phyloP scores from a whole-genome alignment of 768 basidiomycete genomes.

The Krasilnikovozyma curviuscula region DNA sequence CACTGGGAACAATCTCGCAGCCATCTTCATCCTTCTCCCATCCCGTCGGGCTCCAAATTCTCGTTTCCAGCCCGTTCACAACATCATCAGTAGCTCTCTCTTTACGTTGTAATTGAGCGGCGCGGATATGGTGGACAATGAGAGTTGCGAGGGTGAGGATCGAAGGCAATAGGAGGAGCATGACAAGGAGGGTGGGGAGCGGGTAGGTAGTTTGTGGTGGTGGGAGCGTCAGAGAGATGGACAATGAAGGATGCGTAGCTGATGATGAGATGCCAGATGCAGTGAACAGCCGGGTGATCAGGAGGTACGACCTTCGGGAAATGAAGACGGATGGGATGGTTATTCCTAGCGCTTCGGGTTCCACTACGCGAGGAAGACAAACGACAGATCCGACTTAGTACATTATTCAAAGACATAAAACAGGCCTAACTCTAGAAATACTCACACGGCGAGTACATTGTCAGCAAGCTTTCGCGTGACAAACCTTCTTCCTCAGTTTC shows the following conservation, averaged over 20 bases:
- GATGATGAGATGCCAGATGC: too few species aligned
- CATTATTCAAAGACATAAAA: background rate
- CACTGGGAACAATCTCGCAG: too few species aligned
- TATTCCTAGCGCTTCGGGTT: constrained; percentile 71
- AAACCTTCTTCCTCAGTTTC: constrained; percentile 22
- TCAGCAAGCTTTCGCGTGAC: constrained; percentile 49
- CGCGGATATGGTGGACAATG: constrained; percentile 65
- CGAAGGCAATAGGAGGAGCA: constrained; percentile 77
- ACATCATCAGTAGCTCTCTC: constrained; percentile 67
- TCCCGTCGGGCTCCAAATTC: constrained; percentile 40
- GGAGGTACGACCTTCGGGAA: constrained; percentile 56
- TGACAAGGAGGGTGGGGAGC: constrained; percentile 31
- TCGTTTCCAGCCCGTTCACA: constrained; percentile 59
- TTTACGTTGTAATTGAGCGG: background rate
- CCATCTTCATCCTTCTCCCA: constrained; percentile 10
- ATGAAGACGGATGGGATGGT: constrained; percentile 73
- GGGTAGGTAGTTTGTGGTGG: too few species aligned
- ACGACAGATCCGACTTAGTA: background rate
- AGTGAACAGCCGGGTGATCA: too few species aligned
- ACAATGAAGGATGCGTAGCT: too few species aligned
- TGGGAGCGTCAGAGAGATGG: too few species aligned
- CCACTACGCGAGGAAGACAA: constrained; percentile 30
- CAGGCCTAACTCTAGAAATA: constrained; percentile 1
- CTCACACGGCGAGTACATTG: constrained; percentile 80
- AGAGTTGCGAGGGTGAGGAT: constrained; percentile 73